Evolutionary conservation across 352 stramenopile species (phyloP).

Genomic region (Phytophthora pini): DNA sequence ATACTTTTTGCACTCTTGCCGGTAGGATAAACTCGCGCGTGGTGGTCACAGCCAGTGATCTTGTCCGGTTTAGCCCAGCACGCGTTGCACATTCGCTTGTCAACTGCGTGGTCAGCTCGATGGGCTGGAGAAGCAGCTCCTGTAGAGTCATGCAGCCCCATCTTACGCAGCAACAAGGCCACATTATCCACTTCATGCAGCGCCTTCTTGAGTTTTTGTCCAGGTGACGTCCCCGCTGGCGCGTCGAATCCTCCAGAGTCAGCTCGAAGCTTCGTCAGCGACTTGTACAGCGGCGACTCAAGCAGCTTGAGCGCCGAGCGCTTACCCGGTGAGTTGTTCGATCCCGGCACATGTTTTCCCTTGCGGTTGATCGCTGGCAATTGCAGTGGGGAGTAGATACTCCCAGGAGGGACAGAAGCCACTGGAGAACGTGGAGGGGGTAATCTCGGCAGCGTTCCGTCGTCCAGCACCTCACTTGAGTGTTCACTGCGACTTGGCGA

Average conservation of each 20-base stretch:
- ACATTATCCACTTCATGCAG: conserved; percentile 81
- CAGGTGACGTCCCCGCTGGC: conserved; percentile 16
- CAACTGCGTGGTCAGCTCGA: conserved; percentile 66
- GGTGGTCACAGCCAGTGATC: conserved; percentile 68
- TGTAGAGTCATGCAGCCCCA: conserved; percentile 60
- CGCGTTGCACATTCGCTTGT: conserved; percentile 84
- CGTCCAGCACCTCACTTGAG: conserved; percentile 7
- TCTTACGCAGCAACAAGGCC: conserved; percentile 67
- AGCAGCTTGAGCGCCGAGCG: conserved; percentile 59
- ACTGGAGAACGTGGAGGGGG: conserved; percentile 35
- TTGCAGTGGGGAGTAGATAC: conserved; percentile 25
- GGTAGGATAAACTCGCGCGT: conserved; percentile 48
- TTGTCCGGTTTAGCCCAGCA: conserved; percentile 75
- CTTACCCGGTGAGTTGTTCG: conserved; percentile 22
- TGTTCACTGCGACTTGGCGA: conserved; percentile 44
- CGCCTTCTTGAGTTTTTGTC: conserved; percentile 57
- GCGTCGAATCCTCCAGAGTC: conserved; percentile 34
- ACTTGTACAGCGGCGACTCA: conserved; percentile 78
- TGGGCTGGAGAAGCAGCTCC: conserved; percentile 37
- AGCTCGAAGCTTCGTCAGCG: conserved; percentile 59
- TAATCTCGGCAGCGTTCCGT: conserved; percentile 22
- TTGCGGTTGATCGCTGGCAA: conserved; percentile 49
- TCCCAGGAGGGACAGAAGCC: conserved; percentile 24
- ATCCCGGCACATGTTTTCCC: conserved; percentile 20
- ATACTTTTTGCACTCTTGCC: conserved; percentile 29